Base-by-base conservation (phyloP, 2,329 filamentous ascomycete species). In the Scorias spongiosa region DNA sequence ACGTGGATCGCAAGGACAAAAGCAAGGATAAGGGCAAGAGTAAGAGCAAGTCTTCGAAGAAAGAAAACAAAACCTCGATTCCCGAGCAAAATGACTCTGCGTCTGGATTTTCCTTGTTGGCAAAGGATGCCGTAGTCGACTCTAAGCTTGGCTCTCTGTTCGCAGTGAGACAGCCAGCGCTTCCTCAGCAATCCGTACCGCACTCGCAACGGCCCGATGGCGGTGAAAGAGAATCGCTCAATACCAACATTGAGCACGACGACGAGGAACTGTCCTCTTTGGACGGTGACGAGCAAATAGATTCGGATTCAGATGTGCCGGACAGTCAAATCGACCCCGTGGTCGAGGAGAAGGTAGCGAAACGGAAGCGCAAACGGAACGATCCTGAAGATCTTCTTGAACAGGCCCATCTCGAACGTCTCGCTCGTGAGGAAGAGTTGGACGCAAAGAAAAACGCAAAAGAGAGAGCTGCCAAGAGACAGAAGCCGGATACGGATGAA, bases 401-500 rank as follows among this genome's bases (percentile, higher is more conserved):
- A 56, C 74, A 70, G 45, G 75, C 74, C 42, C 87, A 88, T 54
- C 67, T 89, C 64, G 67, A 73, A 44, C 78, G 78, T 50, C 61
- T 88, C 28, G 72, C 69, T 11, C 62, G 61, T 4, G 67, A 70
- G 45, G 67, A 70, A 39, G 51, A 52, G 44, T 56, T 54, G 40
- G 56, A 57, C 14, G 51, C 52, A n/a, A 47, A 52, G 39, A 48
- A 42, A 18, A 46, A 50, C 10, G 52, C 51, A n/a, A 51, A 47
- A n/a, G 57, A 54, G 39, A 52, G 54, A 28, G 56, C 55, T 17
- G 45, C 49, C 6, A 58, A 63, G 29, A 53, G 58, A 7, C 53
- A 52, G 42, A 57, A 58, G 38, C 50, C 52, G 18, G 51, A 54
- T 20, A 39, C 42, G 17, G 51, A 57, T 18, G 54, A 54, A 20